Evolutionary conservation across 1,284 basidiomycete genomes (phyloP), one percentile per base, ranked within the genome.

Genomic region (Ganoderma sp.): DNA sequence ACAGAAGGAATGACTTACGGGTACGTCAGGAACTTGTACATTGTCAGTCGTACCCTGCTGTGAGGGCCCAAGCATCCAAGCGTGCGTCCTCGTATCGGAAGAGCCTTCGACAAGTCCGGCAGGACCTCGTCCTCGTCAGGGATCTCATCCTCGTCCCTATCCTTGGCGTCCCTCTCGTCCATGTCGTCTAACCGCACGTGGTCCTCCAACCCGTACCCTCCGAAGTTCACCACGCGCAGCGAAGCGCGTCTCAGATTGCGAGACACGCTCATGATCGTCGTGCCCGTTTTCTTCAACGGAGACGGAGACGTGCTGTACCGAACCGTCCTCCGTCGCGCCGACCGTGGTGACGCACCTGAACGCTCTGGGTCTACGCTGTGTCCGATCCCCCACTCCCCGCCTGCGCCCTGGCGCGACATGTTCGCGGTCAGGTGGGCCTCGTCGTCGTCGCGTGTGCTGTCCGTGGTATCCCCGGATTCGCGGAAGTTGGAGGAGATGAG

Each of bases 221-320:
- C 89, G 61, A 96, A 80, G 77, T 95, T 95, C 45, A 95, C 94
- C 19, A 98, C 94, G 25, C 96, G 88, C 63, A 93, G 79, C 42
- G 93, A 95, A 57, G 90, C 88, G 19, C 91, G 84, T n/a, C 88
- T 83, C 7, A 96, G 72, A 68, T 83, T 88, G 65, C 84, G 83
- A 41, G 87, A 87, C 59, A 92, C 84, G 34, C 83, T 82, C 73
- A 85, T 86, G 61, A 93, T 79, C 15, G 84, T 85, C 7, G 84
- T 84, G 1, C 85, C 85, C 3, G 89, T 88, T 73, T 83, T 86
- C 73, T 86, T 86, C 48, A 90, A 75, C 22, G 86, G 81, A 0
- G 84, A 75, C 22, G 86, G 81, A 0, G 84, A 77, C 0, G 81
- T 71, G 70, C 81, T 84, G 70, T 90, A 90, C 17, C 85, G 84